These are phyloP conservation scores for Rhodosporidiobolus sp. DNA, from an alignment of 768 basidiomycete genomes.

Conservation along the genomic window DNA sequence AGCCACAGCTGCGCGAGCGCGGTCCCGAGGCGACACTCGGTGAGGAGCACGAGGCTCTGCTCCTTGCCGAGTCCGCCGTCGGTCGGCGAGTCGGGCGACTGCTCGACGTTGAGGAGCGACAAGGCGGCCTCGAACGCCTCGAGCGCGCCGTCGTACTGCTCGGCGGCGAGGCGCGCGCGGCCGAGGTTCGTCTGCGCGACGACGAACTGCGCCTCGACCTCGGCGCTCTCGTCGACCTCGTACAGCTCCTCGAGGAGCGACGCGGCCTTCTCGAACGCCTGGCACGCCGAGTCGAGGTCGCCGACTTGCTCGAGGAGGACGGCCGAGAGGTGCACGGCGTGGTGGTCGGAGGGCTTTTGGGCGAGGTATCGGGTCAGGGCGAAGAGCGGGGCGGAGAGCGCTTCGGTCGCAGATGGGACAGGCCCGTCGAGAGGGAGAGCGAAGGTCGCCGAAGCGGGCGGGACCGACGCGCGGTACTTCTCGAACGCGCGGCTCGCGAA, in stretches of 20 bases:
- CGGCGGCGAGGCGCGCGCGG: conserved; percentile 64
- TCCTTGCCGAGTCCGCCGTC: conserved; percentile 17
- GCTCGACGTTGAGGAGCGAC: conserved; percentile 59
- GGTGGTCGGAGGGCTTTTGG: conserved; percentile 64
- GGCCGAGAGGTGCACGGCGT: conserved; percentile 76
- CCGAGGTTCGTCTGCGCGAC: conserved; percentile 80
- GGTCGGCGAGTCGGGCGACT: conserved; percentile 43
- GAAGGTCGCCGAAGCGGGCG: conserved; percentile 44
- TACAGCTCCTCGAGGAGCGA: conserved; percentile 76
- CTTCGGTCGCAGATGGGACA: conserved; percentile 48
- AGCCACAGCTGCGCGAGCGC: conserved; percentile 70
- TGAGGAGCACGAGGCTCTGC: conserved; percentile 36
- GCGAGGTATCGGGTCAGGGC: conserved; percentile 72
- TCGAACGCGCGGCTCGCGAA: conserved; percentile 64
- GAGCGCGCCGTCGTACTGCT: conserved; percentile 61
- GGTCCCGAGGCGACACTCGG: conserved; percentile 56
- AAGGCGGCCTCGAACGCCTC: conserved; percentile 70
- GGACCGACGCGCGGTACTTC: conserved; percentile 41
- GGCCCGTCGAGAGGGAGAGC: conserved; percentile 1
- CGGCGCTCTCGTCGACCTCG: conserved; percentile 77
- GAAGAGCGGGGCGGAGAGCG: conserved; percentile 73
- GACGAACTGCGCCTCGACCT: conserved; percentile 71
- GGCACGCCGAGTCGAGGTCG: conserved; percentile 61
- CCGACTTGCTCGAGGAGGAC: conserved; percentile 81
- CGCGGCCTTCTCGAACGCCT: conserved; percentile 63